A percentile compares a stretch with the other conserved stretches of the same genome.
Evolutionary conservation across 2,329 filamentous ascomycete genomes (phyloP).

Genomic region (Onygenales sp.): DNA sequence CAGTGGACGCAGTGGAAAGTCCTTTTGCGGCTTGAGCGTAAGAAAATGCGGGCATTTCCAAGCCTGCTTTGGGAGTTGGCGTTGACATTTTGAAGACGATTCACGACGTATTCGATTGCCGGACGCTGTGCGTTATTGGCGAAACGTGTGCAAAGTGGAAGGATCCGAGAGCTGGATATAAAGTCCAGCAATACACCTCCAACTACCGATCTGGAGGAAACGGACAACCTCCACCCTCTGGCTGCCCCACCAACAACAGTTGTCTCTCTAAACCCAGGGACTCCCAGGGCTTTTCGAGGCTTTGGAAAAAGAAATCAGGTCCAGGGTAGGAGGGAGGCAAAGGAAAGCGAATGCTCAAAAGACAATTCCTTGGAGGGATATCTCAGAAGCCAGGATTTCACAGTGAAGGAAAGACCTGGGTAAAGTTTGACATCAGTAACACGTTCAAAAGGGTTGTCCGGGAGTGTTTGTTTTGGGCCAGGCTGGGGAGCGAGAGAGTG

Average conservation of each 20-base stretch:
- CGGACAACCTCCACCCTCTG: slow-evolving; percentile 7
- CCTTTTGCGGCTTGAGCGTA: slow-evolving; percentile 95
- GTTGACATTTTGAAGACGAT: slow-evolving; percentile 31
- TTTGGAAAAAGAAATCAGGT: not conserved
- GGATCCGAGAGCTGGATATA: not conserved
- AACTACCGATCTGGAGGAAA: slow-evolving; percentile 1
- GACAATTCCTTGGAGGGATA: not conserved
- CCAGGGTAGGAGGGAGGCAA: not conserved
- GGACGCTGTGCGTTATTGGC: not conserved
- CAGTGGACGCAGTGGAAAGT: slow-evolving; percentile 43
- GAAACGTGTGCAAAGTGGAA: not conserved
- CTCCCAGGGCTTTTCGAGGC: not conserved
- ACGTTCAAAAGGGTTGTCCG: not conserved
- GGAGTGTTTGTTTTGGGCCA: not conserved
- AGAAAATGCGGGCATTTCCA: slow-evolving; percentile 59
- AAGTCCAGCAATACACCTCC: slow-evolving; percentile 1
- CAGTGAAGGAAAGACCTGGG: not conserved
- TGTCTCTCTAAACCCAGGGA: slow-evolving; percentile 1
- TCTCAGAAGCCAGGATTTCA: not conserved
- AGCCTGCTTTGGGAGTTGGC: slow-evolving; percentile 22
- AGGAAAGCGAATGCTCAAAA: not conserved
- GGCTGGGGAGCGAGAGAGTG: not conserved
- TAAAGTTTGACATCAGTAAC: not conserved
- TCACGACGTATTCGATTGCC: not conserved
- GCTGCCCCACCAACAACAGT: slow-evolving; percentile 9